Conservation (phyloP, 139 green algal species). For the Chlorella sp. region DNA sequence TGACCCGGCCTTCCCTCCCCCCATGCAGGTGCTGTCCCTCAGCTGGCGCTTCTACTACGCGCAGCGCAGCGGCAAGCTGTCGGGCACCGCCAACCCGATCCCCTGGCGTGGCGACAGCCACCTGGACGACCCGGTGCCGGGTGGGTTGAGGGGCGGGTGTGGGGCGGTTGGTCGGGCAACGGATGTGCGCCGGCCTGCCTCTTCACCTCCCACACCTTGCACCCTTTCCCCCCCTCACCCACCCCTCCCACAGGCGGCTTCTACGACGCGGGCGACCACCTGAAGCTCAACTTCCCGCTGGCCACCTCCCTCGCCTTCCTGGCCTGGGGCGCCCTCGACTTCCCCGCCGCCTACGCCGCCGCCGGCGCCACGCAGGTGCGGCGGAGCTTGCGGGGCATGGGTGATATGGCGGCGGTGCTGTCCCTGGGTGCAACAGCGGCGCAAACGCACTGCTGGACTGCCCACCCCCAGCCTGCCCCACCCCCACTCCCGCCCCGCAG, state of each 20-base stretch:
- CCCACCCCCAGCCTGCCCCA: neutral
- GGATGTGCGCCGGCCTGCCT: neutral
- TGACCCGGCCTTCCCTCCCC: neutral
- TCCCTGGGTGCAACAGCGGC: neutral
- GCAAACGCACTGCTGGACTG: neutral
- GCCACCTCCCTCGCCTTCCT: conserved; percentile 56
- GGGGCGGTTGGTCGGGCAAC: neutral
- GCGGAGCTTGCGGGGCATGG: neutral
- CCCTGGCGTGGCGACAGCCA: conserved; percentile 58
- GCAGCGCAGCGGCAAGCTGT: conserved; percentile 47
- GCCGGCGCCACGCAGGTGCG: conserved; percentile 14
- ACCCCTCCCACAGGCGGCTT: conserved; percentile 50
- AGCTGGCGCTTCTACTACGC: conserved; percentile 58
- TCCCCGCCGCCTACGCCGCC: conserved; percentile 39
- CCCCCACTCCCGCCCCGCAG: neutral
- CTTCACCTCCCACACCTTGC: no score
- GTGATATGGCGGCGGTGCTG: neutral
- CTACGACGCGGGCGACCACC: conserved; percentile 70
- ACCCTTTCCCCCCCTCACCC: neutral
- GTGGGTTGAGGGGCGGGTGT: neutral
- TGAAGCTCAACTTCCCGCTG: conserved; percentile 72
- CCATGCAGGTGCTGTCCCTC: conserved; percentile 36
- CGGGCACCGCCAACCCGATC: conserved; percentile 45
- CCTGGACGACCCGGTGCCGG: conserved; percentile 44
- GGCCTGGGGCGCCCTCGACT: conserved; percentile 68